These are phyloP conservation scores for Sugiyamaella qingdaonensis DNA, from an alignment of 805 yeast genomes.

Conservation along the genomic window DNA sequence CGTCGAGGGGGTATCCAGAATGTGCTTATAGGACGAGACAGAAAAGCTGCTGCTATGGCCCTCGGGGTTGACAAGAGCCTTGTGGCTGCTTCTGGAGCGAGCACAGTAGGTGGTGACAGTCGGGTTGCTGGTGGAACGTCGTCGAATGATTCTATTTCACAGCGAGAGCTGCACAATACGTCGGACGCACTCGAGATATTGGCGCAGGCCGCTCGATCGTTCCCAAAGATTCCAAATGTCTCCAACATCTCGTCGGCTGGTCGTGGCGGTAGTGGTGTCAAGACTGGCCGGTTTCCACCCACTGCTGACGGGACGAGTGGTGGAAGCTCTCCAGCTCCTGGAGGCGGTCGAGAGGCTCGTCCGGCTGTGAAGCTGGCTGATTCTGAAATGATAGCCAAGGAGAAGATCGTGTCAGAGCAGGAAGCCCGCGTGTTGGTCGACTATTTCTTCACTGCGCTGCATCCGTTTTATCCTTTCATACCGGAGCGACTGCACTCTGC, in stretches of 20 bases:
- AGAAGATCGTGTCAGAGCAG: slow-evolving; percentile 53
- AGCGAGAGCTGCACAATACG: slow-evolving; percentile 33
- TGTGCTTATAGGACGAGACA: slow-evolving; percentile 41
- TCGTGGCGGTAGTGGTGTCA: not conserved
- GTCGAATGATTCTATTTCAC: slow-evolving; percentile 12
- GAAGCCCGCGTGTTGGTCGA: slow-evolving; percentile 30
- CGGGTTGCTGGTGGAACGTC: not conserved
- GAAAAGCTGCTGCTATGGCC: slow-evolving; percentile 37
- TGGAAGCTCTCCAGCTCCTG: not conserved
- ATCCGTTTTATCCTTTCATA: slow-evolving; percentile 85
- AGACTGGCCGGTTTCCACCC: slow-evolving; percentile 7
- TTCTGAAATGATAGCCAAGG: slow-evolving; percentile 41
- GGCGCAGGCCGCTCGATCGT: slow-evolving; percentile 34
- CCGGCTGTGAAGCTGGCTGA: slow-evolving; percentile 6
- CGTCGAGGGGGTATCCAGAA: slow-evolving; percentile 49
- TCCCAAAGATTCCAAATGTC: slow-evolving; percentile 31
- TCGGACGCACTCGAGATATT: slow-evolving; percentile 38
- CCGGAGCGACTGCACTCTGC: slow-evolving; percentile 70
- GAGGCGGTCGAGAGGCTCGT: not conserved
- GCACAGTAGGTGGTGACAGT: not conserved
- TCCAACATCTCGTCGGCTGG: not conserved
- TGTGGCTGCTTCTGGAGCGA: not conserved
- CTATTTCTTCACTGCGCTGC: slow-evolving; percentile 68
- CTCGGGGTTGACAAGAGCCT: slow-evolving; percentile 2
- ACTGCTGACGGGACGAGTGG: not conserved